A percentile compares a stretch with the other conserved stretches of the same genome.
phyloP scores from a whole-genome alignment of 2,329 filamentous ascomycete genomes.

The Trichoderma sp. region DNA sequence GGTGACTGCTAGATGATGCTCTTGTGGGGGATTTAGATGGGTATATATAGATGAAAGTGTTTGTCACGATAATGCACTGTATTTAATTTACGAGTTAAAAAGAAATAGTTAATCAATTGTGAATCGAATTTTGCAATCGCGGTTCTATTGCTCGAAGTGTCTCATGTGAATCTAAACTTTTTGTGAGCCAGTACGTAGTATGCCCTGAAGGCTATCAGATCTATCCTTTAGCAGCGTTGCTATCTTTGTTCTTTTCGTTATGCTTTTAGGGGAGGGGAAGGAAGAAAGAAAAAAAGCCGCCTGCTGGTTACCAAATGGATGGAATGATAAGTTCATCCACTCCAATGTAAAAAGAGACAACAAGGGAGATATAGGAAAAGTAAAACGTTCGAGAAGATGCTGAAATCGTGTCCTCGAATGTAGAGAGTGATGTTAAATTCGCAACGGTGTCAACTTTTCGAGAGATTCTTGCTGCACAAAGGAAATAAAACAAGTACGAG shows the following conservation, averaged over 20 bases:
- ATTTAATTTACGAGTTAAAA: not conserved
- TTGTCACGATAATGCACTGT: not conserved
- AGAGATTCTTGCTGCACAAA: not conserved
- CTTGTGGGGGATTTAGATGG: conserved; percentile 3
- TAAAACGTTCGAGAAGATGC: not conserved
- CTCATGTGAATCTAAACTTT: not conserved
- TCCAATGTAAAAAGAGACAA: not conserved
- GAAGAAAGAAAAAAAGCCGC: not conserved
- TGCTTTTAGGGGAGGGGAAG: not conserved
- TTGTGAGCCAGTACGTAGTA: not conserved
- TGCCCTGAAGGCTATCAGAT: not conserved
- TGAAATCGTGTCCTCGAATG: not conserved
- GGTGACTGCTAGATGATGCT: conserved; percentile 8
- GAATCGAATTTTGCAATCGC: not conserved
- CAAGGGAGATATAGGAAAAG: not conserved
- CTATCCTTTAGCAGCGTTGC: not conserved
- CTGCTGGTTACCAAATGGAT: not conserved
- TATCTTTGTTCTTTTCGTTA: not conserved
- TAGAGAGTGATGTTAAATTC: not conserved
- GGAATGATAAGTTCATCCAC: not conserved
- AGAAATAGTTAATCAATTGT: too few species aligned
- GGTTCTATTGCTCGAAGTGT: not conserved
- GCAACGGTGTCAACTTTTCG: not conserved
- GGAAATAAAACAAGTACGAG: not conserved
- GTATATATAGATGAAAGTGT: not conserved